These are phyloP conservation scores for Heracleum sosnowskyi DNA, from an alignment of 129 eudicot genomes.

Conservation along the genomic window DNA sequence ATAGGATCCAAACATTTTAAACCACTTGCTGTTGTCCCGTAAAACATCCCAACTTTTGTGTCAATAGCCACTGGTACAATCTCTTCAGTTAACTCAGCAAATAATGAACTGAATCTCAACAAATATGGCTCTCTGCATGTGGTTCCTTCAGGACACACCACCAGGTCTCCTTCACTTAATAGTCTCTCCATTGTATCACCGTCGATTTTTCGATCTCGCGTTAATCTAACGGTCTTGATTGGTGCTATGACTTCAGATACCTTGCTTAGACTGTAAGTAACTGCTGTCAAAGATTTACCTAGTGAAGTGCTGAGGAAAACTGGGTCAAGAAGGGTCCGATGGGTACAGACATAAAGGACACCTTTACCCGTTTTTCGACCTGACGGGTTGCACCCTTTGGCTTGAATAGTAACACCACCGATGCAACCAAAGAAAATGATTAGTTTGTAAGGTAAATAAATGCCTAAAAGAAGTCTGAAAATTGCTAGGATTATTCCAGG, in stretches of 20 bases:
- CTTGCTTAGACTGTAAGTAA: constrained; percentile 79
- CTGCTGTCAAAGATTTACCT: constrained; percentile 58
- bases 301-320: constrained; percentile 51
- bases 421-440: constrained; percentile 39
- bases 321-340: constrained; percentile 84
- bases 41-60: constrained; percentile 72
- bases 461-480: constrained; percentile 46
- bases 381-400: constrained; percentile 22
- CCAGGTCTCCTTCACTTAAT: constrained; percentile 64
- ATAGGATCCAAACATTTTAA: constrained; percentile 82
- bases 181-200: constrained; percentile 52
- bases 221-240: constrained; percentile 57
- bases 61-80: constrained; percentile 91
- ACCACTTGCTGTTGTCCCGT: constrained; percentile 94
- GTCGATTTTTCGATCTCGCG: constrained; percentile 50
- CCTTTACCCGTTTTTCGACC: constrained; percentile 35
- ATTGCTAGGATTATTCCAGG: constrained; percentile 49
- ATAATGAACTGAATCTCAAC: constrained; percentile 75
- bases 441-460: constrained; percentile 47
- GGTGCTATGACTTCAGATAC: constrained; percentile 74
- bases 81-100: constrained; percentile 84
- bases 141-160: constrained; percentile 94
- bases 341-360: constrained; percentile 81
- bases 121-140: constrained; percentile 92
- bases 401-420: constrained; percentile 37